Base-by-base conservation (phyloP, 768 basidiomycete species). In the Trametes sanguinea region DNA sequence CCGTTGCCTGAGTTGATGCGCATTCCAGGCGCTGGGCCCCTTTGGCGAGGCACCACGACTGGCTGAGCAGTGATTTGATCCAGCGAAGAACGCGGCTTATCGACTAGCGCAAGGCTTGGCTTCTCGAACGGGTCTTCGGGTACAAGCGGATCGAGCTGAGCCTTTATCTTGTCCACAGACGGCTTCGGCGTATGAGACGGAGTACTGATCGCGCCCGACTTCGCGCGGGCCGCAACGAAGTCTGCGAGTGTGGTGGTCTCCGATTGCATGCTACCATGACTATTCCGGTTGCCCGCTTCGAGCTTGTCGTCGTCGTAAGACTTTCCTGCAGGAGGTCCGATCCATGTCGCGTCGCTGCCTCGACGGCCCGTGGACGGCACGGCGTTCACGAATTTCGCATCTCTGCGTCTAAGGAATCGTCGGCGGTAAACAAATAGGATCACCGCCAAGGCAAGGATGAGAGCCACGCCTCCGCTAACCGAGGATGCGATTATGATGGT, bases 401-500 rank as follows among this genome's bases (percentile, higher is more conserved):
- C 17, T 13, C 54, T 40, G 10, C 46, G 43, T 8, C 44, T 52
- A 32, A n/a, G 46, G 48, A 46, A 52, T 29, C 58, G 58, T n/a
- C 62, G 62, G 40, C 63, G 63, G 50, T 60, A 64, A 50, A 64
- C 63, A 13, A 60, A 5, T 39, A 56, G 10, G 43, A 64, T 50
- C 40, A 64, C 63, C 7, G 55, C 43, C 5, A 56, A 2, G 16
- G 44, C 57, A 32, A 64, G 50, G 17, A 64, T 48, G 13, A 64
- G 9, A 14, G 47, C 58, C 29, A 64, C 63, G 13, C 54, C 58
- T 16, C 63, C 63, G 50, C 63, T 64, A 7, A 64, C 53, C 0
- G 54, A 60, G n/a, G 63, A 64, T 1, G 63, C 63, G 9, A 64
- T 60, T 30, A 64, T 64, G 50, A 64, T 64, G 1, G 63, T 55